Evolutionary conservation across 2,329 filamentous ascomycete genomes (phyloP).

Genomic region (Microsporum audouinii): DNA sequence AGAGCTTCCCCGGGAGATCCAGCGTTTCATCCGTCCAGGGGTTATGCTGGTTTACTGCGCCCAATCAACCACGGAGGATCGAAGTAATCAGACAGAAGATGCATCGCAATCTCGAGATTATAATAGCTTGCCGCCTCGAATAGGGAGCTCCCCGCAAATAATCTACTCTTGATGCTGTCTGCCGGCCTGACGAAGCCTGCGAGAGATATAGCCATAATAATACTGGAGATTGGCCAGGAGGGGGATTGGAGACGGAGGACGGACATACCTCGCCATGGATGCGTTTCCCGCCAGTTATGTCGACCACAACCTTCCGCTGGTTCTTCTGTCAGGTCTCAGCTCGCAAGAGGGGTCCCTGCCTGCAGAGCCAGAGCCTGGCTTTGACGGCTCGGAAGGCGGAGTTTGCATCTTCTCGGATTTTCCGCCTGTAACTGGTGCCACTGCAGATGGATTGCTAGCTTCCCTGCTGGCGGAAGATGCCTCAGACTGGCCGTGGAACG

Average conservation of each 20-base stretch:
- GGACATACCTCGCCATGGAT: slow-evolving; percentile 26
- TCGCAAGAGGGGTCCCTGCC: slow-evolving; percentile 7
- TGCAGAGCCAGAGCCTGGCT: slow-evolving; percentile 21
- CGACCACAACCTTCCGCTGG: slow-evolving; percentile 73
- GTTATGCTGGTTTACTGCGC: background rate
- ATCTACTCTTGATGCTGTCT: too few relatives aligned
- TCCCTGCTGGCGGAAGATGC: slow-evolving; percentile 58
- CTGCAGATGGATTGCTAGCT: slow-evolving; percentile 53
- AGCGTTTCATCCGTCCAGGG: background rate
- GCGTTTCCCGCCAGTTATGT: slow-evolving; percentile 54
- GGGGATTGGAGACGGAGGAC: too few relatives aligned
- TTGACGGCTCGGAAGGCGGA: slow-evolving; percentile 31
- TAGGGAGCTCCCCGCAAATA: background rate
- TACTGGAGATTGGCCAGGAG: too few relatives aligned
- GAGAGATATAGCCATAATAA: too few relatives aligned
- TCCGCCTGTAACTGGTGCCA: slow-evolving; percentile 52
- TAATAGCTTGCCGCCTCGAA: background rate
- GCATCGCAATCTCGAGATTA: background rate
- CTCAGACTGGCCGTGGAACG: slow-evolving; percentile 55
- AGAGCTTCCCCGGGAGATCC: background rate
- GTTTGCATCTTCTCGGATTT: slow-evolving; percentile 59
- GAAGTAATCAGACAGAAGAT: too few relatives aligned
- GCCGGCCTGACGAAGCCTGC: too few relatives aligned
- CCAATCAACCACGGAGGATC: background rate
- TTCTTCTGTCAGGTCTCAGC: slow-evolving; percentile 68